Evolutionary conservation across 176 grass and related monocot species (phyloP), one percentile per base, ranked within the genome.

Genomic region (Thinopyrum elongatum): DNA sequence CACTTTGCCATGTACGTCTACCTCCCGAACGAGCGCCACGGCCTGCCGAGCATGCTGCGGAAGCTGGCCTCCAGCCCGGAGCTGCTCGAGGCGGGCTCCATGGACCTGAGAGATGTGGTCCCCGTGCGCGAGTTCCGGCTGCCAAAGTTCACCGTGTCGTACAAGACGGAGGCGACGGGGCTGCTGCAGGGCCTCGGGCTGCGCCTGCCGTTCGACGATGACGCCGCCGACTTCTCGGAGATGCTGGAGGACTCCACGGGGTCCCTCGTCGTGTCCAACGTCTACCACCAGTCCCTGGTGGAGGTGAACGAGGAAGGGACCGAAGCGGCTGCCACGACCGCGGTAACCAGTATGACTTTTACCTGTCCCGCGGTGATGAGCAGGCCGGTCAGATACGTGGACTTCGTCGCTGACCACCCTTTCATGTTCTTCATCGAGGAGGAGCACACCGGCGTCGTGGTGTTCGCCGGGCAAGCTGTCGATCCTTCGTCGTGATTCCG

Each of bases 361-460:
- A 15, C 44, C 12, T 26, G 6, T 23, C 8, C 38, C 6, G 22
- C 14, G 5, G 35, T 23, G 10, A 17, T 8, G 55, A 26, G 38
- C 12, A 15, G 0, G 38, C 70, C 70, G 12, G 38, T 26, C 38
- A 4, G 2, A 33, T 8, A 33, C 22, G 38, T 44, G 38, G 38
- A 73, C 36, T 73, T 73, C 38, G 38, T 73, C 11, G 38, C 70
- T 2, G n/a, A 73, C 70, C 70, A 73, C 70, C 70, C 70, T n/a
- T 27, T 73, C 70, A 46, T 73, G 70, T 73, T 26, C 38, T 46
- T 73, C 38, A 73, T 46, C 70, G 46, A 73, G 38, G 70, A 46
- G 38, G 70, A 73, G 70, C 3, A 46, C 38, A 46, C n/a, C n/a
- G 70, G 70, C 12, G 38, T 26, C 22, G 70, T 73, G n/a, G 70